Evolutionary conservation across 371 early-diverging fungal species (phyloP).

Genomic region (Chytridiales sp.): DNA sequence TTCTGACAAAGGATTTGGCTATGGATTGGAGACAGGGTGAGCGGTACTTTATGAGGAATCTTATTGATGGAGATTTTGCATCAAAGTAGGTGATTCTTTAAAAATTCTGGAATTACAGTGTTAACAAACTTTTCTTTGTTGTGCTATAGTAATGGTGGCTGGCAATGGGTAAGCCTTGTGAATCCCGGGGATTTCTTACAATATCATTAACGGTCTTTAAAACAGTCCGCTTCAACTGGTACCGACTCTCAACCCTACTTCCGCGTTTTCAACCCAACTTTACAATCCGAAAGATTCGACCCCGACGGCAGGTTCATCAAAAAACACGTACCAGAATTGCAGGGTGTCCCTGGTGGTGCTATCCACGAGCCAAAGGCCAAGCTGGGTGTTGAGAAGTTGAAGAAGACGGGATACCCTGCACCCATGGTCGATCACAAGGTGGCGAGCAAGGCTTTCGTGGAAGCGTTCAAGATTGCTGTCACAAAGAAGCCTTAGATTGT

Average conservation of each 20-base stretch:
- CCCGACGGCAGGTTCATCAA: constrained; percentile 48
- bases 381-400: constrained; percentile 10
- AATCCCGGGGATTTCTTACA: background rate
- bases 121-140: too few relatives aligned
- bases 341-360: constrained; percentile 14
- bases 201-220: background rate
- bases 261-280: constrained; percentile 63
- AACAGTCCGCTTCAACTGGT: constrained; percentile 56
- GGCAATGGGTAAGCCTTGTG: constrained; percentile 66
- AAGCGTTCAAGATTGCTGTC: constrained; percentile 37
- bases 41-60: constrained; percentile 55
- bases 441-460: constrained; percentile 62
- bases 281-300: constrained; percentile 56
- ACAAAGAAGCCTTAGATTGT: too few relatives aligned
- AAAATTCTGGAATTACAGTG: too few relatives aligned
- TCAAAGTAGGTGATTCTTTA: constrained; percentile 44
- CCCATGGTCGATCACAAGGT: constrained; percentile 66
- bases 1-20: constrained; percentile 66
- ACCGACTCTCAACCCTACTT: constrained; percentile 71
- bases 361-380: constrained; percentile 31
- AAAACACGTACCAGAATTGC: constrained; percentile 43
- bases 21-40: constrained; percentile 68
- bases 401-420: constrained; percentile 44
- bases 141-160: constrained; percentile 67
- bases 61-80: constrained; percentile 70